Evolutionary conservation across 208 protist species (phyloP).

Genomic region (Acanthamoeba royreba): DNA sequence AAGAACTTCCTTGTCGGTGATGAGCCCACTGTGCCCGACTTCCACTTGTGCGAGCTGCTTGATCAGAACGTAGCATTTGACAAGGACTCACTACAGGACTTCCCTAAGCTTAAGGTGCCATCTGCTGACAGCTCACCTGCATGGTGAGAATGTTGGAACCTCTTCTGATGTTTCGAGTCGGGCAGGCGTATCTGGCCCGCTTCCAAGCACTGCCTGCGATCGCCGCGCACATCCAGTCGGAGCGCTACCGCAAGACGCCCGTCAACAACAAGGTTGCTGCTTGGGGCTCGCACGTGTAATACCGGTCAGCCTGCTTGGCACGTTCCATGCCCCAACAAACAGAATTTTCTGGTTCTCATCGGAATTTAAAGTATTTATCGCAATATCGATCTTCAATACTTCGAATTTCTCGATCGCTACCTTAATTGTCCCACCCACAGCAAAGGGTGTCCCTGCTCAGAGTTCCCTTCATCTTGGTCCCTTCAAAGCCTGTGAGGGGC

Average conservation of each 20-base stretch:
- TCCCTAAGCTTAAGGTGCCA: neutral
- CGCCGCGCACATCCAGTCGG: neutral
- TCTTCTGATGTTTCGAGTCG: too few species aligned
- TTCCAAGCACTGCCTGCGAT: neutral
- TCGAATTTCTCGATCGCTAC: too few species aligned
- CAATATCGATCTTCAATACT: too few species aligned
- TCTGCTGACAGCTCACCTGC: too few species aligned
- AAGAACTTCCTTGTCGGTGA: neutral
- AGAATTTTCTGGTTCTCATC: neutral
- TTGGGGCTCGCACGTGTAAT: neutral
- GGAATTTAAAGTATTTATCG: too few species aligned
- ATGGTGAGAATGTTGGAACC: neutral
- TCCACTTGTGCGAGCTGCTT: neutral
- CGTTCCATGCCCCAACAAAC: neutral
- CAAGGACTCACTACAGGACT: neutral
- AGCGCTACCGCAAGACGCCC: neutral
- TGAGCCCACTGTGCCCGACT: neutral
- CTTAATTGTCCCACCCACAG: neutral
- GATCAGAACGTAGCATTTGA: neutral
- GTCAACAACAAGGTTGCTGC: constrained; percentile 19
- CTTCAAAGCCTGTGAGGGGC: too few species aligned
- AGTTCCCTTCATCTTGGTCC: neutral
- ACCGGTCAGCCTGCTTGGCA: neutral
- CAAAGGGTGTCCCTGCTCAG: neutral
- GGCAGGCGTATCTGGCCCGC: neutral